Evolutionary conservation across 352 stramenopile genomes (phyloP), one percentile per base, ranked within the genome.

Genomic region (Thalassiosira oceanica): DNA sequence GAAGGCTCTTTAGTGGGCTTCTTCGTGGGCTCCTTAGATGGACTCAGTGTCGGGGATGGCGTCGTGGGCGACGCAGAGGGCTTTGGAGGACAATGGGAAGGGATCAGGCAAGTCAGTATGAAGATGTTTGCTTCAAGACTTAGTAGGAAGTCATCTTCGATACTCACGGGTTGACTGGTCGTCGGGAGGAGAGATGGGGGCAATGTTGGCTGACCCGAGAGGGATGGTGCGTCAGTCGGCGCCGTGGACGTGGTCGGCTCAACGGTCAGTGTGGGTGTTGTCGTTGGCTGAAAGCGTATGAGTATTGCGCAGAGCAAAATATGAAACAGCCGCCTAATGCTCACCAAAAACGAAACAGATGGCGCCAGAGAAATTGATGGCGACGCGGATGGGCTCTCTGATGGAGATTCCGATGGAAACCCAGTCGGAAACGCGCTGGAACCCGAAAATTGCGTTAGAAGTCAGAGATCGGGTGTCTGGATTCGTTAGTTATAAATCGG

Each of bases 1-100:
- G 52, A 48, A 15, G 41, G 41, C 21, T 64, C n/a, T 18, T 8
- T 54, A n/a, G 31, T 39, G 8, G 31, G 31, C 8, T n/a, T 39
- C n/a, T 8, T 39, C 26, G 54, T 46, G 28, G 54, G 54, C 8
- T 16, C 15, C 4, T 45, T 29, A 27, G 28, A 54, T 27, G 42
- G 54, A 45, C 23, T 61, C 33, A 13, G 7, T 23, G 51, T 61
- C 3, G 51, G 51, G 10, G 1, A 6, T 8, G 0, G 15, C 6
- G n/a, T 13, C 39, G 21, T 23, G 46, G 11, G 24, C 26, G 35
- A 13, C 45, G 1, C 21, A 54, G 23, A 27, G 45, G 21, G 21
- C 21, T 3, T 1, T 36, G 2, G 45, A 36, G 26, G 45, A 27
- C 31, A 29, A 18, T 35, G 11, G n/a, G n/a, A n/a, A n/a, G n/a